Conservation (phyloP, 2,329 filamentous ascomycete species). For the Sporothrix inflata region DNA sequence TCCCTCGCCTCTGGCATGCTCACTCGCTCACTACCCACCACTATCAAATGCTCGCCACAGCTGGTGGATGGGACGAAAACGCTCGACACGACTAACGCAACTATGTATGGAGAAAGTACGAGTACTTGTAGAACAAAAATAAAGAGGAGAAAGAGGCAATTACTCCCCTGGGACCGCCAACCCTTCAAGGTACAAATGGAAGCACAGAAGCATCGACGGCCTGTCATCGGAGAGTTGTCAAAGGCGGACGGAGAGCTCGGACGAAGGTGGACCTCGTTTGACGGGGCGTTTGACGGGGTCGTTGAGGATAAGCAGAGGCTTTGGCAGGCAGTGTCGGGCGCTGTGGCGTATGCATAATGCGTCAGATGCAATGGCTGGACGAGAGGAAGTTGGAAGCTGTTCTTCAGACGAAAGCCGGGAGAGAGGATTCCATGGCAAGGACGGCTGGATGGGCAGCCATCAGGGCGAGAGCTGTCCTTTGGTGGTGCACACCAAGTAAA, state of each 20-base stretch:
- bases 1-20: slow-evolving; percentile 6
- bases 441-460: neutral
- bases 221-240: neutral
- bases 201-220: neutral
- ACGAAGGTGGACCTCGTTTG: neutral
- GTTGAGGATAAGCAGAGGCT: neutral
- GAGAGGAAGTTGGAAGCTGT: neutral
- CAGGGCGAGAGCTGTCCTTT: neutral
- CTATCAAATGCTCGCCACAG: neutral
- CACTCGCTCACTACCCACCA: neutral
- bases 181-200: too few relatives aligned
- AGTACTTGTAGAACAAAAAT: neutral
- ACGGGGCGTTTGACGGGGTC: neutral
- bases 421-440: neutral
- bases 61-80: slow-evolving; percentile 1
- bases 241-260: neutral
- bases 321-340: neutral
- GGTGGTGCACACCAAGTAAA: neutral
- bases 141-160: too few relatives aligned
- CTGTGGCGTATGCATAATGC: neutral
- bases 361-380: neutral
- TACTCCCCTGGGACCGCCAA: too few relatives aligned
- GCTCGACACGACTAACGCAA: neutral
- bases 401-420: neutral
- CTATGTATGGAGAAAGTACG: neutral